Base-by-base conservation (phyloP, 371 early-diverging fungal genomes). In the Mucor circinelloides region DNA sequence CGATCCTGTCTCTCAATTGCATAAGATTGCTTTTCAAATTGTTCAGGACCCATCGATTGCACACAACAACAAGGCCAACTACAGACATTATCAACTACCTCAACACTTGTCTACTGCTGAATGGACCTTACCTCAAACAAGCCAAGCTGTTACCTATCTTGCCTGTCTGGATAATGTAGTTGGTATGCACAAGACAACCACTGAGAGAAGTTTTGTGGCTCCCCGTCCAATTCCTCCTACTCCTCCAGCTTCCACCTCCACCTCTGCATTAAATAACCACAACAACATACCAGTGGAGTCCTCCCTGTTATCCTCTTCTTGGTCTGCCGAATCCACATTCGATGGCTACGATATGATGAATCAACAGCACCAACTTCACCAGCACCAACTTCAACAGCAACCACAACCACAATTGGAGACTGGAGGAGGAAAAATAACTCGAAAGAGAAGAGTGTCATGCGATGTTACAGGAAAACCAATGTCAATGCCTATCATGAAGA, bases 21-120 rank as follows among this genome's bases (percentile, higher is more conserved):
- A 97, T 83, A 95, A 95, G 78, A 89, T 95, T 2, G 93, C 94
- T 1, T 93, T 97, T 71, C 91, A 95, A 76, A 86, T 94, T 46
- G 85, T 86, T 15, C 82, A 84, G 40, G 81, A 83, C 48, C 76
- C 80, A n/a, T 66, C 78, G 0, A 61, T 75, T 42, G 71, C 82
- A 8, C 68, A 75, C 27, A 63, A 71, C 66, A 70, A 85, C 70
- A 67, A 72, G 36, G 54, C 60, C 46, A 52, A 52, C 6, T 52
- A 52, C 52, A 52, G 52, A 52, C 66, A 55, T 71, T 72, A 70
- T 65, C 76, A 56, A 71, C 52, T 66, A 23, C 59, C 69, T 60
- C 58, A 78, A 68, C 52, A 52, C 4, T 15, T 52, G 52, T 15
- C 52, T 27, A 56, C 63, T 42, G 58, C 52, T 5, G 70, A 73